These are phyloP conservation scores for Mortierella sp. DNA, from an alignment of 371 early-diverging fungal genomes.

Conservation along the genomic window DNA sequence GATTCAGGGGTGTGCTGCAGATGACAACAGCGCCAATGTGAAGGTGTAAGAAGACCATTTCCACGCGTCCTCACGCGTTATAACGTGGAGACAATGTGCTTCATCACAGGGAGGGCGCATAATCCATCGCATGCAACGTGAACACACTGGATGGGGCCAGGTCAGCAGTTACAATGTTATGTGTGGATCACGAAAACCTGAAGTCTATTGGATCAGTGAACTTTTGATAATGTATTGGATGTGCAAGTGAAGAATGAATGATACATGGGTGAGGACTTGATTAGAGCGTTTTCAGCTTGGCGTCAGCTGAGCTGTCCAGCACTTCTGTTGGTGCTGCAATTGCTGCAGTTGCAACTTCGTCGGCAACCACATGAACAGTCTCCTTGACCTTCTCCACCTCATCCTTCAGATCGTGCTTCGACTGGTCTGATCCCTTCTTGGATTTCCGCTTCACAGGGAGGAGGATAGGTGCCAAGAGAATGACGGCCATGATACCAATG, in stretches of 20 bases:
- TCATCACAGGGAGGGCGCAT: too few relatives aligned
- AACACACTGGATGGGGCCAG: too few relatives aligned
- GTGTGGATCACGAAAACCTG: too few relatives aligned
- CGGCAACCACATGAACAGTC: constrained; percentile 14
- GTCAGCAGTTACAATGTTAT: too few relatives aligned
- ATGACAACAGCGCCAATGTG: too few relatives aligned
- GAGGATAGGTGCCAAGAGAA: constrained; percentile 28
- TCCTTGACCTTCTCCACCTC: constrained; percentile 34
- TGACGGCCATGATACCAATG: constrained; percentile 56
- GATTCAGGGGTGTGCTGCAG: too few relatives aligned
- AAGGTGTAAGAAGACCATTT: too few relatives aligned
- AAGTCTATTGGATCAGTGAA: neutral
- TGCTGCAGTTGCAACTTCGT: constrained; percentile 24
- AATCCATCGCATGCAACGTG: too few relatives aligned
- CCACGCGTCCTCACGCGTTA: too few relatives aligned
- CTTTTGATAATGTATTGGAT: neutral
- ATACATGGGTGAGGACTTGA: neutral
- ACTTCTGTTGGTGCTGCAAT: constrained; percentile 27
- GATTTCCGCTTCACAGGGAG: constrained; percentile 46
- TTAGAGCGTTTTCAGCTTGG: constrained; percentile 34
- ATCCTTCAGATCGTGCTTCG: constrained; percentile 3
- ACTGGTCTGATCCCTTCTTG: constrained; percentile 20
- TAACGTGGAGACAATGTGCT: too few relatives aligned
- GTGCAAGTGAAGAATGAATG: neutral
- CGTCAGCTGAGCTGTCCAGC: constrained; percentile 8